These are phyloP conservation scores for Isatis lusitanica DNA, from an alignment of 441 rosid species.

Conservation along the genomic window DNA sequence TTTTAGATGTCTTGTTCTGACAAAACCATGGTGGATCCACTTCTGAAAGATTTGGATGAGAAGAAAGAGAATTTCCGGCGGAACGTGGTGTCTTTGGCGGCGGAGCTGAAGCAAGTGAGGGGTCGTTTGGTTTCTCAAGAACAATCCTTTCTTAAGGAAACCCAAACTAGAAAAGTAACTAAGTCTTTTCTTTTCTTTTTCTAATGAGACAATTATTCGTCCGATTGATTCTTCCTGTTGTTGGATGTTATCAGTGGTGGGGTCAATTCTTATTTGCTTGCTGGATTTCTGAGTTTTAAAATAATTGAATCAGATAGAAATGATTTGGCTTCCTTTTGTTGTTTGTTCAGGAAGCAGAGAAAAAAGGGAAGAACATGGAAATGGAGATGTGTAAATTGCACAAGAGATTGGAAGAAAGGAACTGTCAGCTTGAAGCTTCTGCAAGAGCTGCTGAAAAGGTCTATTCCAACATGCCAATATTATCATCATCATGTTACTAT, in stretches of 20 bases:
- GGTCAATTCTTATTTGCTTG: conserved; percentile 29
- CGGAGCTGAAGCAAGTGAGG: conserved; percentile 81
- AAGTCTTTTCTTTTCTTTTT: not conserved
- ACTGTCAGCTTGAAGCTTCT: conserved; percentile 66
- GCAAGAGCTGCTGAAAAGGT: conserved; percentile 68
- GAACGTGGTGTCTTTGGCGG: conserved; percentile 84
- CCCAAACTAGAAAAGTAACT: conserved; percentile 64
- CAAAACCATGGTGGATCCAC: conserved; percentile 54
- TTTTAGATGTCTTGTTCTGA: conserved; percentile 31
- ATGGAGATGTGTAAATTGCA: conserved; percentile 59
- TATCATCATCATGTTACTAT: not conserved
- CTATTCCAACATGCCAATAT: not conserved
- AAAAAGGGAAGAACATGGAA: conserved; percentile 66
- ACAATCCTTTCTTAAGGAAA: conserved; percentile 70
- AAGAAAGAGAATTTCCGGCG: conserved; percentile 83
- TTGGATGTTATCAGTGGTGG: conserved; percentile 20
- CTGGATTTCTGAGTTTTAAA: not conserved
- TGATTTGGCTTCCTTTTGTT: conserved; percentile 5
- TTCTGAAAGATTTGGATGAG: conserved; percentile 85
- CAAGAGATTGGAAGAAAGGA: conserved; percentile 60
- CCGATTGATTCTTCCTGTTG: conserved; percentile 21
- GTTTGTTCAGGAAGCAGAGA: conserved; percentile 68
- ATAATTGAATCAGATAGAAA: not conserved
- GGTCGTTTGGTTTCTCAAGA: conserved; percentile 79
- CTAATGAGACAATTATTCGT: not conserved